Conservation (phyloP, 345 rosid genomes). For the Angophora floribunda region DNA sequence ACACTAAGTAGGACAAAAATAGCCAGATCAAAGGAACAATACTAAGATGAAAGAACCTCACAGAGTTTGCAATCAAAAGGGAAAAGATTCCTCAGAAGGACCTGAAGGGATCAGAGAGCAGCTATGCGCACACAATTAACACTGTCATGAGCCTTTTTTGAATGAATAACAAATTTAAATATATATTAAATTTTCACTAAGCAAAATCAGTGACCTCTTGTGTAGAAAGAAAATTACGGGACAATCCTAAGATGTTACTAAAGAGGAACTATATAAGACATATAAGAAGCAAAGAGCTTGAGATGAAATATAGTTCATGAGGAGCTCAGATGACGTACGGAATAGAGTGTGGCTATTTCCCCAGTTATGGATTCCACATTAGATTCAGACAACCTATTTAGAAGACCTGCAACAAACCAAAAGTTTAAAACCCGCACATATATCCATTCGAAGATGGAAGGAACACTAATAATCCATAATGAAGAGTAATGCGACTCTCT, state of each 20-base stretch:
- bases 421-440: not conserved
- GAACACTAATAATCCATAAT: not conserved
- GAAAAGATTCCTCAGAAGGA: not conserved
- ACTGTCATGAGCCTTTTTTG: not conserved
- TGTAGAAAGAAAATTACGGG: not conserved
- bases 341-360: constrained; percentile 57
- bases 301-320: not conserved
- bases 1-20: not conserved
- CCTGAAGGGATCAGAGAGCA: not conserved
- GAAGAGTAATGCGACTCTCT: constrained; percentile 1
- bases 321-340: constrained; percentile 30
- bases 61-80: not conserved
- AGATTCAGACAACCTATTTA: constrained; percentile 76
- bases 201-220: not conserved
- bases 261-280: not conserved
- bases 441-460: not conserved
- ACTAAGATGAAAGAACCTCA: not conserved
- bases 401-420: constrained; percentile 52
- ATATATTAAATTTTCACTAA: not conserved
- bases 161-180: not conserved
- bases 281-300: not conserved
- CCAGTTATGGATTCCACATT: constrained; percentile 81
- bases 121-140: not conserved
- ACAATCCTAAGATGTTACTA: not conserved
- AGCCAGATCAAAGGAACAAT: not conserved